Evolutionary conservation across 257 asterid species (phyloP), one percentile per base, ranked within the genome.

Genomic region (Przewalskia tangutica): DNA sequence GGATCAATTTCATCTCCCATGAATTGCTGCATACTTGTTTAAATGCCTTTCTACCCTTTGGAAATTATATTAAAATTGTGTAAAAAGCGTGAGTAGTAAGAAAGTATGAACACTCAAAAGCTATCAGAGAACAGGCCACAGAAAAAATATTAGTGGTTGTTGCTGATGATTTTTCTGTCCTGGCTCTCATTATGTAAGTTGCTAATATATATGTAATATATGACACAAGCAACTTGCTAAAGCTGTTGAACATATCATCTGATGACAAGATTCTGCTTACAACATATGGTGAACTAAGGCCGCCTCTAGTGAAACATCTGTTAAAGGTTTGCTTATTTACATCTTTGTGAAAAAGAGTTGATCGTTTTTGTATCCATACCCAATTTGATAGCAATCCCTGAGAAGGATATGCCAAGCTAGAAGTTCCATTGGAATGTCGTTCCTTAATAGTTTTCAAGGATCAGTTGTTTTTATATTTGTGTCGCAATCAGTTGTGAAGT

Each of bases 231-330:
- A 92, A 94, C 88, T 88, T 94, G 88, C 88, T 96, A 85, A 80
- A 81, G 88, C 90, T 96, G 84, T 86, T 96, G 88, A 89, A 86
- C 82, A 90, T 93, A 81, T 90, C 97, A 55, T 86, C 90, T 66
- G 99, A 96, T 82, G 97, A 90, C 79, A 96, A 88, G 89, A 82
- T 91, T 71, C 88, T 94, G 73, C 94, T 92, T 54, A 86, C 93
- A 67, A 87, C 99, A 11, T 96, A 91, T 87, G 99, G 99, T 82
- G 98, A 93, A 88, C 83, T 96, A 81, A 92, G 89, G 86, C 99
- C 99, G 58, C 99, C 99, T 84, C 97, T 96, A 56, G 98, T 98
- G 77, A 92, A 93, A 83, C 95, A 96, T 88, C 98, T 98, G 6
- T 85, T 96, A 83, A 96, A 94, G 99, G 99, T 91, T 83, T 77